A percentile compares a stretch with the other conserved stretches of the same genome.
These are phyloP conservation scores for Coelastrella sp. DNA, from an alignment of 139 green algal genomes.

Conservation along the genomic window DNA sequence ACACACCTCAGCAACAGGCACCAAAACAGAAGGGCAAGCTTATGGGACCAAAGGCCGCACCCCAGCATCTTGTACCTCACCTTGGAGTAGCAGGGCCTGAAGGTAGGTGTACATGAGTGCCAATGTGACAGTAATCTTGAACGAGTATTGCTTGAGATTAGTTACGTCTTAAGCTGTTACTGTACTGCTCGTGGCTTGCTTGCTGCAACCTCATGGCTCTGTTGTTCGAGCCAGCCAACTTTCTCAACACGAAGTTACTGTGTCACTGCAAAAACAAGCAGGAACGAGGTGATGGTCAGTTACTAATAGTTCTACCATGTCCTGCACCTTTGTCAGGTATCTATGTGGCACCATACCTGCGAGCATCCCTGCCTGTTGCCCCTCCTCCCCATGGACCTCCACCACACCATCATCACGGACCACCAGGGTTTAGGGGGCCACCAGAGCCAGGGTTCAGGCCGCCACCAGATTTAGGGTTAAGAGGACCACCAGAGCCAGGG, in stretches of 20 bases:
- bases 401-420: background rate
- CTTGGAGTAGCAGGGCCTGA: background rate
- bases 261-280: too few relatives aligned
- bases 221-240: too few relatives aligned
- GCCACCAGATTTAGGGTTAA: conserved; percentile 8
- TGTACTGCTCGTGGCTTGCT: too few relatives aligned
- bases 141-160: too few relatives aligned
- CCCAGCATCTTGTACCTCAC: background rate
- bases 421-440: conserved; percentile 15
- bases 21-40: background rate
- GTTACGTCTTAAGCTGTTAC: too few relatives aligned
- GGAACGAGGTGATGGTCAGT: too few relatives aligned
- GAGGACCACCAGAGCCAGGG: background rate
- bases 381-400: background rate
- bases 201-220: too few relatives aligned
- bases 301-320: too few relatives aligned
- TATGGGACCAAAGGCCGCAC: conserved; percentile 6
- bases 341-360: background rate
- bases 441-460: background rate
- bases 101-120: background rate
- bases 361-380: background rate
- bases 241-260: too few relatives aligned
- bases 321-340: too few relatives aligned
- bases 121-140: too few relatives aligned
- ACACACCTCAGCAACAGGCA: background rate